Base-by-base conservation (phyloP, 805 yeast genomes). In the Lipomyces kockii region DNA sequence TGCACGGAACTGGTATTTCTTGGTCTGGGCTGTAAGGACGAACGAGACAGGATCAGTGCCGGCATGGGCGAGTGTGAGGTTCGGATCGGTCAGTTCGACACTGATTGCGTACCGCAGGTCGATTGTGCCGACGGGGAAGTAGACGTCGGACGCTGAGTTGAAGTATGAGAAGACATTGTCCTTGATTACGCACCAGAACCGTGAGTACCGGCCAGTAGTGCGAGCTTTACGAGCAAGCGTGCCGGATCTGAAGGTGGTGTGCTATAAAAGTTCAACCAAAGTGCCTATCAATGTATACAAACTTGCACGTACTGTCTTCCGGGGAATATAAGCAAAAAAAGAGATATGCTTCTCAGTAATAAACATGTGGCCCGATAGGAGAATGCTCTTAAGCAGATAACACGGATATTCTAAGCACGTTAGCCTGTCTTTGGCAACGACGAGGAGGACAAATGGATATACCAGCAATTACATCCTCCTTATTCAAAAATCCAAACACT, bases 361-460 rank as follows among this genome's bases (percentile, higher is more conserved):
- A 72, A 89, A 89, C 20, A 92, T 77, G 73, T 90, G 93, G 2
- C 98, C 98, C 77, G 92, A 97, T 32, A 92, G 79, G 34, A 94
- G 80, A 0, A 93, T 95, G 73, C 91, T 97, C 67, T 87, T 85
- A 65, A 92, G 81, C 49, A 93, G 80, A 97, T 97, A 93, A 37
- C 92, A 87, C 2, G 89, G 83, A 73, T 83, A 89, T 69, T 87
- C 90, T 61, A 62, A n/a, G 43, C 59, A 29, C 2, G 39, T 37
- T 37, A 37, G 39, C 5, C 39, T 29, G 11, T 20, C 17, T 35
- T 5, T 20, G n/a, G 37, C 17, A 25, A 25, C 1, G 66, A 7
- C 63, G 46, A 37, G 14, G 14, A 27, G 3, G 32, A 29, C 17
- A 12, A 37, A 37, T 37, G 14, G 3, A 60, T 74, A 29, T 62